phyloP scores from a whole-genome alignment of 1,284 basidiomycete genomes.

The Stygiomarasmius scandens region DNA sequence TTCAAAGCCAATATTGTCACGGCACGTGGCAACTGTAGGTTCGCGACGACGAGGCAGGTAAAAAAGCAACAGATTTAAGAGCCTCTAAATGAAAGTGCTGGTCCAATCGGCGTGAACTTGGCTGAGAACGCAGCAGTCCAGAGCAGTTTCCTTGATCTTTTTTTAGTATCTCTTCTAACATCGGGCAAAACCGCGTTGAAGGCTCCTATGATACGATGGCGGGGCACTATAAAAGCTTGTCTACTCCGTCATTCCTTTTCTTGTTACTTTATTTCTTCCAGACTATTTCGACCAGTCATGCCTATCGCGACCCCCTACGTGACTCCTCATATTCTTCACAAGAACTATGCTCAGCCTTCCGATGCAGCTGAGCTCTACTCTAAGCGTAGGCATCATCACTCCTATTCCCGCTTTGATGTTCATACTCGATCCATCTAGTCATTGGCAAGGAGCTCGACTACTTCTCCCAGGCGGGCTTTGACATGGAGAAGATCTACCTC shows the following conservation, averaged over 20 bases:
- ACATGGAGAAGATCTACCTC: constrained; percentile 88
- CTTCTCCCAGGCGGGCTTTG: constrained; percentile 99
- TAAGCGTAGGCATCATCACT: constrained; percentile 52
- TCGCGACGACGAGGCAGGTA: too few relatives aligned
- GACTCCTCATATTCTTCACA: constrained; percentile 84
- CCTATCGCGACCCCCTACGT: constrained; percentile 72
- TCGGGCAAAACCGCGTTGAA: constrained; percentile 16
- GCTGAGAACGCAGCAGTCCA: too few relatives aligned
- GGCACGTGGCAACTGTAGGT: too few relatives aligned
- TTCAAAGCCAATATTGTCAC: too few relatives aligned
- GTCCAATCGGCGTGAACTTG: too few relatives aligned
- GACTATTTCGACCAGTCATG: constrained; percentile 46
- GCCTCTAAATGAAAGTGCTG: too few relatives aligned
- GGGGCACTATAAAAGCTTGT: constrained; percentile 32
- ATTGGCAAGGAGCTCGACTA: constrained; percentile 93
- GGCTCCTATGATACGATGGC: constrained; percentile 26
- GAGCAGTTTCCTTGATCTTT: too few relatives aligned
- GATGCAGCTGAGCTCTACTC: constrained; percentile 65
- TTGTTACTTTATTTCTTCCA: constrained; percentile 22
- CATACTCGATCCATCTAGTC: constrained; percentile 45
- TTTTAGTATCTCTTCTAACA: too few relatives aligned
- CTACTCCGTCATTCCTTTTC: constrained; percentile 16
- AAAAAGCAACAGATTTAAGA: too few relatives aligned
- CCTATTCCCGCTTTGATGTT: constrained; percentile 1
- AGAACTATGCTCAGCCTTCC: constrained; percentile 73